Evolutionary conservation across 148 eudicot genomes (phyloP).

Genomic region (Rhododendron henanense): DNA sequence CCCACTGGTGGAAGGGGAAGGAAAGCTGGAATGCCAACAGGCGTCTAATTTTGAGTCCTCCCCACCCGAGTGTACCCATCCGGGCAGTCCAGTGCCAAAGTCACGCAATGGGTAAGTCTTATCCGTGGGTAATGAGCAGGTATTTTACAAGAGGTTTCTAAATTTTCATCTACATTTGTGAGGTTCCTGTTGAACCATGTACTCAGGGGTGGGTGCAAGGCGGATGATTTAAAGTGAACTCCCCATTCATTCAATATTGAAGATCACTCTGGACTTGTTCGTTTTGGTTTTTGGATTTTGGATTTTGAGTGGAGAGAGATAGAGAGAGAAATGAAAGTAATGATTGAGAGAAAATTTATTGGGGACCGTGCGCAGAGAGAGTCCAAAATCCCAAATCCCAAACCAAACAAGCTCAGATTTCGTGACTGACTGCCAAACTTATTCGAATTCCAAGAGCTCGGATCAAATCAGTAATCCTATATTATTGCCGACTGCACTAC

Average conservation of each 20-base stretch:
- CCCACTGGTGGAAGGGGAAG: background rate
- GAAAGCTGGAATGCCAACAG: background rate
- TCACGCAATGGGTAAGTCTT: background rate
- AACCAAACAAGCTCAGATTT: background rate
- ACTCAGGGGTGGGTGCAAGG: background rate
- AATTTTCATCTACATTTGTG: background rate
- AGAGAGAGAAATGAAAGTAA: no score
- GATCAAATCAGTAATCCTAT: background rate
- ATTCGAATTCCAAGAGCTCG: background rate
- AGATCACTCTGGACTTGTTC: background rate
- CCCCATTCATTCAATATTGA: background rate
- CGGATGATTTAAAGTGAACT: background rate
- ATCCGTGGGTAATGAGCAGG: background rate
- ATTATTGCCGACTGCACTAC: background rate
- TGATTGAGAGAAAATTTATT: no score
- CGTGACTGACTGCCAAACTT: background rate
- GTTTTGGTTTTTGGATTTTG: no score
- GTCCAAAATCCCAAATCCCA: no score
- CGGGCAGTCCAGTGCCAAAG: background rate
- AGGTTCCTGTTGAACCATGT: background rate
- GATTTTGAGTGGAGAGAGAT: no score
- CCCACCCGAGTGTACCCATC: background rate
- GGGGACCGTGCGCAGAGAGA: no score
- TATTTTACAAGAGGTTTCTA: background rate
- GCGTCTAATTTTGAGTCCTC: background rate